Evolutionary conservation across 306 rosid genomes (phyloP), one percentile per base, ranked within the genome.

Genomic region (Quercus suber): DNA sequence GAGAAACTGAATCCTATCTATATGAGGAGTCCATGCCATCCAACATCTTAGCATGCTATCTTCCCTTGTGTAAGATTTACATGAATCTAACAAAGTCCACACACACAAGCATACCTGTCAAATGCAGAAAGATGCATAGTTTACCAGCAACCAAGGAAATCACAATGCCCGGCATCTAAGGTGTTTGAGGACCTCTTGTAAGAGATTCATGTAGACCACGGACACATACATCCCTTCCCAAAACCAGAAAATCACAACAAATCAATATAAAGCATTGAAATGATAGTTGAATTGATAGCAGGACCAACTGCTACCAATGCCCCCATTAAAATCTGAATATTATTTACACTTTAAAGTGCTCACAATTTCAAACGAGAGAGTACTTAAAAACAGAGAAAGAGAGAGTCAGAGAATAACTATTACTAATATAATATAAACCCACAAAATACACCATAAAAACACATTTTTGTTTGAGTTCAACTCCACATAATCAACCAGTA

Each of bases 261-360:
- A 25, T 57, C 60, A 30, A 5, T 27, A 18, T 8, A 23, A 4
- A 31, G 7, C 27, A 71, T 43, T 28, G 7, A 81, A 76, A 4
- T 51, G 45, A 77, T 72, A n/a, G 43, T 23, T 17, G 63, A 15
- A 35, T 78, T 68, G 49, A 37, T 51, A 51, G 55, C 51, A 87
- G 78, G 70, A 56, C 35, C 68, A 77, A 49, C 79, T 13, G 37
- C 52, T 33, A 49, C 80, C 83, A 74, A 37, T 69, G 23, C 70
- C 31, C 73, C 74, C 59, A 60, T 71, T 87, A 87, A 43, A 75
- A 49, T 78, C 58, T 70, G 41, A 84, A 74, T 76, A 77, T 82
- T 83, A 89, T 79, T 83, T 87, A 87, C 93, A 85, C 31, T 83
- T 87, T 63, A 82, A 76, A 75, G 23, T 23, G 67, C 79, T 57